phyloP scores from a whole-genome alignment of 1,139 yeast genomes.

The Candida pseudoviswanathii region DNA sequence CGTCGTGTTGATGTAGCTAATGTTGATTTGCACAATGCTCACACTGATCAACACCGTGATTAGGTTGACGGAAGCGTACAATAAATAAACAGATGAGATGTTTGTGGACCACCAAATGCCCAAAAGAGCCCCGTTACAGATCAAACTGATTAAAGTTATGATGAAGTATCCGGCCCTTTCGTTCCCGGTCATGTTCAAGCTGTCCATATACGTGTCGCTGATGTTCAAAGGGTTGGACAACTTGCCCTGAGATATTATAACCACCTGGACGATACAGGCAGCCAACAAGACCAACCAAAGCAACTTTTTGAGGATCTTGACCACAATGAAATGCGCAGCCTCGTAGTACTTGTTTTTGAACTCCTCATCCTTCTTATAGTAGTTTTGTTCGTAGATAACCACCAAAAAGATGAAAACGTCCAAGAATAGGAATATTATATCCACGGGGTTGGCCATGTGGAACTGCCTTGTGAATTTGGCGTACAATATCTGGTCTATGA shows the following conservation, averaged over 20 bases:
- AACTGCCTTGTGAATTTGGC: constrained; percentile 9
- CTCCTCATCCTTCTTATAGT: constrained; percentile 1
- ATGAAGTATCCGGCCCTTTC: constrained; percentile 13
- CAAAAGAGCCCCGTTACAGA: constrained; percentile 18
- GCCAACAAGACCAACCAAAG: constrained; percentile 16
- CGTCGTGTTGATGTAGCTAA: constrained; percentile 12
- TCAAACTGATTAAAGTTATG: constrained; percentile 13
- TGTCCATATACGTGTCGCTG: not conserved
- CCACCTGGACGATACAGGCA: constrained; percentile 16
- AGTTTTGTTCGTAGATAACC: constrained; percentile 7
- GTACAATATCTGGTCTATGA: constrained; percentile 10
- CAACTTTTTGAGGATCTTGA: constrained; percentile 10
- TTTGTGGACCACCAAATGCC: constrained; percentile 18
- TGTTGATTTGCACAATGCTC: constrained; percentile 18
- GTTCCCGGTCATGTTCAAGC: constrained; percentile 9
- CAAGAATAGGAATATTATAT: constrained; percentile 7
- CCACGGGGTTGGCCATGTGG: constrained; percentile 3
- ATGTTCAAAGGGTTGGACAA: constrained; percentile 16
- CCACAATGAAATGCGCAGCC: constrained; percentile 6
- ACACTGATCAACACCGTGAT: constrained; percentile 19
- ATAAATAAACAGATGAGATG: constrained; percentile 15
- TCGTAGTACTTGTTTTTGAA: constrained; percentile 2
- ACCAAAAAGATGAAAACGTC: constrained; percentile 11
- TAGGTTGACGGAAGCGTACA: constrained; percentile 17
- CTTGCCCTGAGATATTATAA: constrained; percentile 15